Conservation (phyloP, 306 rosid species). For the Aeschynomene evenia region DNA sequence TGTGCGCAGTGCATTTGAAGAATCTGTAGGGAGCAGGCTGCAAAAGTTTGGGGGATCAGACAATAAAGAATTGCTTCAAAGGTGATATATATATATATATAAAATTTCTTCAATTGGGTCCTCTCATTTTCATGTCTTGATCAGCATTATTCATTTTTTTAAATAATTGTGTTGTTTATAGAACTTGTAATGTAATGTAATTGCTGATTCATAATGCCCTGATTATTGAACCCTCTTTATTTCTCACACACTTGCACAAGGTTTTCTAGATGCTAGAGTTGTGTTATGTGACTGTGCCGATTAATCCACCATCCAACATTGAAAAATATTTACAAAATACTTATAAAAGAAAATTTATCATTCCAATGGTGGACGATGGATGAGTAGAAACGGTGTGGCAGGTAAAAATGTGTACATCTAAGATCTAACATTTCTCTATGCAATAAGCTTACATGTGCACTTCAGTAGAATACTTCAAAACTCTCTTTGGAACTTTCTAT, state of each 20-base stretch:
- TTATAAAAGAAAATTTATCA: no score
- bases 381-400: no score
- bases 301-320: no score
- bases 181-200: neutral
- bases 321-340: no score
- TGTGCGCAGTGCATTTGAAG: conserved; percentile 85
- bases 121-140: neutral
- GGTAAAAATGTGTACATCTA: no score
- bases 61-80: conserved; percentile 69
- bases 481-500: neutral
- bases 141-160: neutral
- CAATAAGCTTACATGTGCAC: neutral
- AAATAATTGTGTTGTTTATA: neutral
- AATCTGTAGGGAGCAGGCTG: conserved; percentile 78
- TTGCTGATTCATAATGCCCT: neutral
- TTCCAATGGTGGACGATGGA: no score
- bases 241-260: neutral
- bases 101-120: conserved; percentile 17
- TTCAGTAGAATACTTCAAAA: neutral
- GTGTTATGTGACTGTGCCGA: no score
- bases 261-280: neutral
- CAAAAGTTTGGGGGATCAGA: conserved; percentile 71
- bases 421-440: neutral
- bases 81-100: no score
- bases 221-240: neutral